These are phyloP conservation scores for Isochrysis galbana DNA, from an alignment of 78 protist genomes.

Conservation along the genomic window DNA sequence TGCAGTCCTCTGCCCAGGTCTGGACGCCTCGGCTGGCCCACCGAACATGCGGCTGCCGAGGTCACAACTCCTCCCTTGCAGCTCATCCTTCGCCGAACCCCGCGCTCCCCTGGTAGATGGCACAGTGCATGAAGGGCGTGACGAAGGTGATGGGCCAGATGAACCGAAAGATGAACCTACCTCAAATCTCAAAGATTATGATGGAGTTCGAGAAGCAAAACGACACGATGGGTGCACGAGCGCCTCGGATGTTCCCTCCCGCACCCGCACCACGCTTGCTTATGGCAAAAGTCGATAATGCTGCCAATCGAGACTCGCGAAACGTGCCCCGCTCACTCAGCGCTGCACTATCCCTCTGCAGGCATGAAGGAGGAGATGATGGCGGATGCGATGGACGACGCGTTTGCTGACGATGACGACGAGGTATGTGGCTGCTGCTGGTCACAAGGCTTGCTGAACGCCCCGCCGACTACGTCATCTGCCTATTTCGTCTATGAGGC, in stretches of 20 bases:
- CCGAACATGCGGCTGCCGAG: too few species aligned
- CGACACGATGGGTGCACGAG: conserved; percentile 88
- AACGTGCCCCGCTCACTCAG: too few species aligned
- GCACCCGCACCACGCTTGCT: too few species aligned
- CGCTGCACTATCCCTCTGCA: too few species aligned
- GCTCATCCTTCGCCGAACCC: too few species aligned
- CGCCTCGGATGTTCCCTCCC: too few species aligned
- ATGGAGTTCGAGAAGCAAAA: conserved; percentile 90
- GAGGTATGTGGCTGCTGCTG: background rate
- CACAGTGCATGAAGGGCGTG: conserved; percentile 86
- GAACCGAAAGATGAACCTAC: conserved; percentile 85
- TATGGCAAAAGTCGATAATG: too few species aligned
- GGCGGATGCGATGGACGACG: conserved; percentile 89
- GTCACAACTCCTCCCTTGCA: too few species aligned
- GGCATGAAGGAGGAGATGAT: conserved; percentile 83
- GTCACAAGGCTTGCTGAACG: background rate
- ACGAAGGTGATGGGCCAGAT: conserved; percentile 81
- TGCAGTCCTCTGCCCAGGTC: conserved; percentile 69
- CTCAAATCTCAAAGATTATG: conserved; percentile 89
- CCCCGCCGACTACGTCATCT: too few species aligned
- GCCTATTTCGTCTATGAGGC: background rate
- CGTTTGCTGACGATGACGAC: conserved; percentile 73
- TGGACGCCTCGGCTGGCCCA: too few species aligned
- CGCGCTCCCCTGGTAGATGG: too few species aligned
- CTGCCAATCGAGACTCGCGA: too few species aligned